A percentile compares a stretch with the other conserved stretches of the same genome.
These are phyloP conservation scores for Aureobasidium sp. DNA, from an alignment of 2,329 filamentous ascomycete species.

Conservation along the genomic window DNA sequence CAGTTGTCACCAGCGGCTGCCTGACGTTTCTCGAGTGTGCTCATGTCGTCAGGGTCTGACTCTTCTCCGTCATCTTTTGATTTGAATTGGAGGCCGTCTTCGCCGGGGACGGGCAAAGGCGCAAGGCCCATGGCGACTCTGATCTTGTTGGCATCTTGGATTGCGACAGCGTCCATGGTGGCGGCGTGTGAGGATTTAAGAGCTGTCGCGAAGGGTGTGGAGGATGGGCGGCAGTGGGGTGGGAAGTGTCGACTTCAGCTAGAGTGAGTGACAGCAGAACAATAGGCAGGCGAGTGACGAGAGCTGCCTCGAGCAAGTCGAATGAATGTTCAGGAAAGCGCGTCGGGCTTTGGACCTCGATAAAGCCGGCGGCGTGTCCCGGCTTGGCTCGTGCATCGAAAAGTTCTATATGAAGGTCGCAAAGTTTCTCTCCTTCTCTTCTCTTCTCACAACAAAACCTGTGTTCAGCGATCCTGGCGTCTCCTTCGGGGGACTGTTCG, in stretches of 20 bases:
- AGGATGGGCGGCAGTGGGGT: not conserved
- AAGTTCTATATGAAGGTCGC: constrained; percentile 13
- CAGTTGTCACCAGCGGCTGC: constrained; percentile 67
- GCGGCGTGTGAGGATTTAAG: constrained; percentile 21
- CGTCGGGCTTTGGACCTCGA: constrained; percentile 1
- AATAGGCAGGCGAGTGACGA: not conserved
- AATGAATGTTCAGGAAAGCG: not conserved
- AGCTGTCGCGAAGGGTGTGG: not conserved
- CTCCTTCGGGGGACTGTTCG: constrained; percentile 46
- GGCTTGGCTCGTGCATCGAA: not conserved
- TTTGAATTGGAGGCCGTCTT: constrained; percentile 47
- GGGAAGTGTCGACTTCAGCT: not conserved
- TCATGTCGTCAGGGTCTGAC: constrained; percentile 62
- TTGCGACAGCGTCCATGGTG: constrained; percentile 48
- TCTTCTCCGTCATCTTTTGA: constrained; percentile 39
- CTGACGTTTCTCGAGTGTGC: constrained; percentile 75
- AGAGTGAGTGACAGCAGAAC: not conserved
- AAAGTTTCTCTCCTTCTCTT: constrained; percentile 24
- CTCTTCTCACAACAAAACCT: constrained; percentile 56
- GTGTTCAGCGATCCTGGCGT: constrained; percentile 73
- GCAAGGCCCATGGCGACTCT: constrained; percentile 83
- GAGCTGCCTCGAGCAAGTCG: not conserved
- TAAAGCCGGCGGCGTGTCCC: constrained; percentile 6
- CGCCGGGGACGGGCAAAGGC: constrained; percentile 75
- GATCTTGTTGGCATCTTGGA: constrained; percentile 91